A percentile compares a stretch with the other conserved stretches of the same genome.
These are phyloP conservation scores for Agaricales sp. DNA, from an alignment of 1,284 basidiomycete genomes.

Conservation along the genomic window DNA sequence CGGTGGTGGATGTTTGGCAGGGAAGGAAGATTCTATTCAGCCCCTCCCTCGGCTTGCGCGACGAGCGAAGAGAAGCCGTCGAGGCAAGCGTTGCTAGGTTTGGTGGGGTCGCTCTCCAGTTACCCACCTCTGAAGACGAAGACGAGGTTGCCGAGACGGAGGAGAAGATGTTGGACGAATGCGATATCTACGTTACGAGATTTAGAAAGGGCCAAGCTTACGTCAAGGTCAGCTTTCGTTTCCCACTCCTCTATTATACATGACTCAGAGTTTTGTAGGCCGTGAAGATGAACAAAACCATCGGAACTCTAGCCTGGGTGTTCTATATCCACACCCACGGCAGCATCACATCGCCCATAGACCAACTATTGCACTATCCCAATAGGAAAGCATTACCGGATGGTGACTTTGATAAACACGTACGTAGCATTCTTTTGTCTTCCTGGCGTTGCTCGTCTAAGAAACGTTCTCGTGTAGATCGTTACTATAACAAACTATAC, in stretches of 20 bases:
- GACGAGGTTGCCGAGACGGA: slow-evolving; percentile 15
- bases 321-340: slow-evolving; percentile 66
- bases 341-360: slow-evolving; percentile 51
- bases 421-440: slow-evolving; percentile 17
- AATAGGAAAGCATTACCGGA: slow-evolving; percentile 33
- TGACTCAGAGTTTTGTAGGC: slow-evolving; percentile 30
- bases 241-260: not conserved
- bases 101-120: slow-evolving; percentile 42
- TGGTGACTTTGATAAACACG: slow-evolving; percentile 32
- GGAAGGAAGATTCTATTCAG: slow-evolving; percentile 52
- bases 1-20: slow-evolving; percentile 27
- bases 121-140: slow-evolving; percentile 21
- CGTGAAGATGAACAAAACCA: slow-evolving; percentile 43
- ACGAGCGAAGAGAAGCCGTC: slow-evolving; percentile 39
- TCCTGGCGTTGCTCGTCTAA: not conserved
- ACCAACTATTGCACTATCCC: slow-evolving; percentile 49
- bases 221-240: slow-evolving; percentile 36
- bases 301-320: slow-evolving; percentile 76
- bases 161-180: slow-evolving; percentile 32
- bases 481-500: slow-evolving; percentile 87
- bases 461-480: slow-evolving; percentile 28
- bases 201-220: slow-evolving; percentile 62
- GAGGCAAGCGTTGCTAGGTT: slow-evolving; percentile 44
- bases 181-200: slow-evolving; percentile 62
- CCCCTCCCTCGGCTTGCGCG: slow-evolving; percentile 38